These are phyloP conservation scores for Populus hybrid DNA, from an alignment of 441 rosid species.

Conservation along the genomic window DNA sequence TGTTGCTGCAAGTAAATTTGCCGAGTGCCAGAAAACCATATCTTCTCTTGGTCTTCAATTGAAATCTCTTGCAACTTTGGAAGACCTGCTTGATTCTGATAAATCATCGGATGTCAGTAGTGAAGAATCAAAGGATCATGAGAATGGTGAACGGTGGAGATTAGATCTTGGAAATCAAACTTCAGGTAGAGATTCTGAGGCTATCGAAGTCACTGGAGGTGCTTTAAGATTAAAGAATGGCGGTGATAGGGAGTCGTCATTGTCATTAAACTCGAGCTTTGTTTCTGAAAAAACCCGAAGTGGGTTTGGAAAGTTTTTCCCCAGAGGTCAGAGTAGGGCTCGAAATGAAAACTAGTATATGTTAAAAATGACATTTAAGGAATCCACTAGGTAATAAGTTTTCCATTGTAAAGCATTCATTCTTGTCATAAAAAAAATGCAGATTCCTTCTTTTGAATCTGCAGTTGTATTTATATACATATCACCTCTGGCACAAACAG, in stretches of 20 bases:
- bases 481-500: not conserved
- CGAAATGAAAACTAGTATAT: constrained; percentile 11
- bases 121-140: constrained; percentile 22
- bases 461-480: constrained; percentile 9
- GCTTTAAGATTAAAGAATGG: constrained; percentile 1
- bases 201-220: constrained; percentile 11
- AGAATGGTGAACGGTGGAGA: constrained; percentile 17
- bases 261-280: not conserved
- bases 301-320: constrained; percentile 21
- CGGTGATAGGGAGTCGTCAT: not conserved
- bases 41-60: constrained; percentile 64
- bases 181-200: constrained; percentile 11
- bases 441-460: not conserved
- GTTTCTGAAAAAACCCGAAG: constrained; percentile 23
- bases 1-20: constrained; percentile 60
- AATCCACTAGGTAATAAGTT: not conserved
- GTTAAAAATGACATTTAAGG: not conserved
- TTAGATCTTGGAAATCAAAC: constrained; percentile 18
- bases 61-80: constrained; percentile 60
- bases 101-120: constrained; percentile 15
- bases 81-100: constrained; percentile 50
- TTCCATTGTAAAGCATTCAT: not conserved
- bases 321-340: constrained; percentile 17
- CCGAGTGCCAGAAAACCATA: constrained; percentile 87
- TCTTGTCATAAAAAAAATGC: not conserved